Base-by-base conservation (phyloP, 2,329 filamentous ascomycete genomes). In the Capronia epimyces region DNA sequence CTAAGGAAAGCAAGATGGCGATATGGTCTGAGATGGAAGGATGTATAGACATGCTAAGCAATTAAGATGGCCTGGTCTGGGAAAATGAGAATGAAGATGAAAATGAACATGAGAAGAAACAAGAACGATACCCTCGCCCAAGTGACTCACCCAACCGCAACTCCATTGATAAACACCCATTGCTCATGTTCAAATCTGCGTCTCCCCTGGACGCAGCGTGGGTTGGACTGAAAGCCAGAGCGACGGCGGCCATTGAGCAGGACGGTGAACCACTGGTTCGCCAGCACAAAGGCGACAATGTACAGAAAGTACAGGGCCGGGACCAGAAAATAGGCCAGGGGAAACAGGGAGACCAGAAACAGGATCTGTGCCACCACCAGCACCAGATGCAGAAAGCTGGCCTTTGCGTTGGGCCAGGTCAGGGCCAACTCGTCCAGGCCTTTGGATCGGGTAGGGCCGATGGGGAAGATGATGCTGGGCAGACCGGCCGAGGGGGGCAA, bases 141-240 rank as follows among this genome's bases (percentile, higher is more conserved):
- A 3, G 3, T n/a, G 13, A 47, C 45, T 31, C 49, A 61, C 56
- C 61, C 65, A 62, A 64, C 62, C 9, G 60, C 80, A 22, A 89
- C 80, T 1, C 87, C 87, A 62, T 90, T 90, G 45, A 90, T 67
- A 63, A 86, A 90, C n/a, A 90, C 75, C 87, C 87, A 91, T 61
- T 36, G 49, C 49, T 53, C 57, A 37, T 45, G 43, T 10, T 41
- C 46, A 43, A 52, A 53, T 21, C 32, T 27, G 25, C 43, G 44
- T 41, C 36, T 32, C 10, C 54, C 49, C 18, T 43, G n/a, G 16
- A 53, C 40, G 20, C 49, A 55, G 20, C 39, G 22, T 8, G 46
- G 39, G 48, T 55, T 39, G 9, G 52, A 53, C 27, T 50, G 29
- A 27, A 55, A 48, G 13, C 22, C 42, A n/a, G 18, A 12, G 6